Evolutionary conservation across 2,329 filamentous ascomycete species (phyloP).

Genomic region (Grosmannia penicillata): DNA sequence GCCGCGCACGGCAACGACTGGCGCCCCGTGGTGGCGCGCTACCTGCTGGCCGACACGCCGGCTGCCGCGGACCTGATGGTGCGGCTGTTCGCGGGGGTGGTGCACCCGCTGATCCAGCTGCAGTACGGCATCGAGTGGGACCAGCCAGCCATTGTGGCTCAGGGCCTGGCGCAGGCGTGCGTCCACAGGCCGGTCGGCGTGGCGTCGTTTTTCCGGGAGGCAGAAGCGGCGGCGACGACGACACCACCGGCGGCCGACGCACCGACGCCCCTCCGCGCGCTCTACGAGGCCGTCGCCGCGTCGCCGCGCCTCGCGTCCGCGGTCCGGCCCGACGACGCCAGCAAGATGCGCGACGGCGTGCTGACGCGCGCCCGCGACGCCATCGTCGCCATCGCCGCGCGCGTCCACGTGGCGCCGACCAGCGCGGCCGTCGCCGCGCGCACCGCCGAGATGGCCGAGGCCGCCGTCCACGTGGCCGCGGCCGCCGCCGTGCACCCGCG

Average conservation of each 20-base stretch:
- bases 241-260: no score
- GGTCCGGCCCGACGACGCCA: conserved; percentile 34
- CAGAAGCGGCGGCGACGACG: no score
- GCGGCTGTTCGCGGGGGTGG: conserved; percentile 52
- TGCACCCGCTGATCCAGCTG: conserved; percentile 74
- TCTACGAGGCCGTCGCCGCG: conserved; percentile 44
- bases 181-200: conserved; percentile 50
- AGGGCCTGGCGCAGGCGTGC: conserved; percentile 63
- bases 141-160: conserved; percentile 68
- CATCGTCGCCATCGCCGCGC: conserved; percentile 44
- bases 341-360: conserved; percentile 57
- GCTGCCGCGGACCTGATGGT: conserved; percentile 53
- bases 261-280: conserved; percentile 28
- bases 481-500: conserved; percentile 45
- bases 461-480: conserved; percentile 32
- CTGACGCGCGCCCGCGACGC: conserved; percentile 46
- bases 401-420: conserved; percentile 39
- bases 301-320: conserved; percentile 42
- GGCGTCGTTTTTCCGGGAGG: no score
- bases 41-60: conserved; percentile 53
- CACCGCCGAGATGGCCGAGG: conserved; percentile 53
- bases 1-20: conserved; percentile 31
- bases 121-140: conserved; percentile 73
- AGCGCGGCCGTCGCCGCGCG: conserved; percentile 43
- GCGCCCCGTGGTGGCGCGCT: conserved; percentile 47